phyloP scores from a whole-genome alignment of 768 basidiomycete species.

The Podaxis sp. region DNA sequence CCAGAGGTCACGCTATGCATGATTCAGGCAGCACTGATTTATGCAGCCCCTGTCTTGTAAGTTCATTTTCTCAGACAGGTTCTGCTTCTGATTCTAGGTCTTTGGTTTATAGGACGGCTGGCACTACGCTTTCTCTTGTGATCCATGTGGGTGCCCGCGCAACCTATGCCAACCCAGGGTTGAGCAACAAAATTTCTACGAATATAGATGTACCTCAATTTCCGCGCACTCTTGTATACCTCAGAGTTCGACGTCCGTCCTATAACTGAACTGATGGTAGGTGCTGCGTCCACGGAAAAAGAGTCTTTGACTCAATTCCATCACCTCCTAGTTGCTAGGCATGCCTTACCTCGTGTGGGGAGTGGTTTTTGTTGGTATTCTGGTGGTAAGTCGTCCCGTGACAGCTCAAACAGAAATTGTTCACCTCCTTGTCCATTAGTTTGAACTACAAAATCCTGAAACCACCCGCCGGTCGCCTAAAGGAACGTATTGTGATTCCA shows the following conservation, averaged over 20 bases:
- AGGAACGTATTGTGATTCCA: slow-evolving; percentile 31
- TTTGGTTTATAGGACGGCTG: slow-evolving; percentile 22
- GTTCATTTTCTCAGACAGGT: neutral
- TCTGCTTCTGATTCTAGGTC: neutral
- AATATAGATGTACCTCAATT: slow-evolving; percentile 27
- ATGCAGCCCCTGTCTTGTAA: slow-evolving; percentile 32
- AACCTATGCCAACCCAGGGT: neutral
- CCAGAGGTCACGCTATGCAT: slow-evolving; percentile 26
- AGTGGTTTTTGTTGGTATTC: slow-evolving; percentile 23
- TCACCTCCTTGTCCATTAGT: slow-evolving; percentile 19
- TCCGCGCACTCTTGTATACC: slow-evolving; percentile 23
- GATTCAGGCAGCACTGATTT: slow-evolving; percentile 30
- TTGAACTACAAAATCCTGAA: slow-evolving; percentile 21
- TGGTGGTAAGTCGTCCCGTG: slow-evolving; percentile 19
- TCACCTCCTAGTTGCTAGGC: slow-evolving; percentile 23
- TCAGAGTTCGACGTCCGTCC: slow-evolving; percentile 19
- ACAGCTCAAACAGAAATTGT: neutral
- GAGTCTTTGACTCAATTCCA: neutral
- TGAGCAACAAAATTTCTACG: neutral
- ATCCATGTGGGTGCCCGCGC: slow-evolving; percentile 23
- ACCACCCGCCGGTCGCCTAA: slow-evolving; percentile 25
- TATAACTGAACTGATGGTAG: slow-evolving; percentile 22
- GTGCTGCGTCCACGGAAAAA: neutral
- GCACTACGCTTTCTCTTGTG: slow-evolving; percentile 29
- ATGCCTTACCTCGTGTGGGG: slow-evolving; percentile 29